A percentile compares a stretch with the other conserved stretches of the same genome.
These are phyloP conservation scores for Abelmoschus esculentus DNA, from an alignment of 345 rosid genomes.

Conservation along the genomic window DNA sequence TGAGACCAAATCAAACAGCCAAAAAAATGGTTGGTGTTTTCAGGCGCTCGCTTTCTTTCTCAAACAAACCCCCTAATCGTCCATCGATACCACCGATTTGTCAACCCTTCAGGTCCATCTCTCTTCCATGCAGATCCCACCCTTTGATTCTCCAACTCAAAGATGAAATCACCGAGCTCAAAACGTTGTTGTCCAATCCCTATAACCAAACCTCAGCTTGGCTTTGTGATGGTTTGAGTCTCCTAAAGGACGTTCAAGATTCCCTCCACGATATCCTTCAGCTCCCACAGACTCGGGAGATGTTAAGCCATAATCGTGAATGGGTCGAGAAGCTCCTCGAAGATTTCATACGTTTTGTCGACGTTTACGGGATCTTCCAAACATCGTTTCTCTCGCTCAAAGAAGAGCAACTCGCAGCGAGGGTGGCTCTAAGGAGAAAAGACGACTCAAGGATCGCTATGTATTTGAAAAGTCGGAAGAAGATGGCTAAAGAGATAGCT, in stretches of 20 bases:
- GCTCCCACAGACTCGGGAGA: slow-evolving; percentile 47
- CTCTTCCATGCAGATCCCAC: slow-evolving; percentile 53
- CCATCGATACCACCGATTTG: slow-evolving; percentile 32
- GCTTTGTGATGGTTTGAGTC: slow-evolving; percentile 36
- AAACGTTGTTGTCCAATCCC: slow-evolving; percentile 19
- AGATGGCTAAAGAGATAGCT: slow-evolving; percentile 31
- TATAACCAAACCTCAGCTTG: slow-evolving; percentile 23
- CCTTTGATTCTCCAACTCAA: slow-evolving; percentile 46
- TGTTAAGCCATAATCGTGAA: slow-evolving; percentile 30
- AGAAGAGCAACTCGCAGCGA: slow-evolving; percentile 42
- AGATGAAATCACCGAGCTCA: slow-evolving; percentile 27
- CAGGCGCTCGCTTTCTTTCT: slow-evolving; percentile 50
- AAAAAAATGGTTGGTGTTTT: slow-evolving; percentile 23
- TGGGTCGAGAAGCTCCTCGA: slow-evolving; percentile 48
- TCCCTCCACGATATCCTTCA: slow-evolving; percentile 40
- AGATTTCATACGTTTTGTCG: slow-evolving; percentile 44
- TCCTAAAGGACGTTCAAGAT: slow-evolving; percentile 35
- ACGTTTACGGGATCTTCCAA: slow-evolving; percentile 51
- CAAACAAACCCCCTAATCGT: slow-evolving; percentile 34
- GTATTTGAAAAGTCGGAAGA: slow-evolving; percentile 29
- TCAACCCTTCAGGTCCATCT: slow-evolving; percentile 48
- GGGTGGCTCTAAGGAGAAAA: slow-evolving; percentile 41
- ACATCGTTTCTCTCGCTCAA: slow-evolving; percentile 29
- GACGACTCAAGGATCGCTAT: slow-evolving; percentile 31
- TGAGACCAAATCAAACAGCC: neutral